phyloP scores from a whole-genome alignment of 148 eudicot species.

The Linanthus parryae region DNA sequence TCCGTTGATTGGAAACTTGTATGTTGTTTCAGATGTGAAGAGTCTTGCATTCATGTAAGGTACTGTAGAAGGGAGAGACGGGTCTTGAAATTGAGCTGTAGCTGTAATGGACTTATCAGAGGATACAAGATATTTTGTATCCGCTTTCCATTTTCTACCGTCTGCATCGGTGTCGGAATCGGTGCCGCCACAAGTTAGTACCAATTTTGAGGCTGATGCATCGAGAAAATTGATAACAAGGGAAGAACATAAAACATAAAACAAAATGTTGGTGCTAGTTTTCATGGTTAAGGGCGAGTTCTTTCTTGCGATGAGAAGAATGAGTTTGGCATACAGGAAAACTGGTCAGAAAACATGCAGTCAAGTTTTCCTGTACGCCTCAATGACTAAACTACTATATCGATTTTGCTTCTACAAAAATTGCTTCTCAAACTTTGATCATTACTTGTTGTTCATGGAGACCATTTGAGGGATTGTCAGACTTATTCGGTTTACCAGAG shows the following conservation, averaged over 20 bases:
- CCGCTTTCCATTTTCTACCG: slow-evolving; percentile 60
- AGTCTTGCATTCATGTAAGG: slow-evolving; percentile 72
- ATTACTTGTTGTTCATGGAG: slow-evolving; percentile 5
- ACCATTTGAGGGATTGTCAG: neutral
- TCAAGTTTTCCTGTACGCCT: slow-evolving; percentile 14
- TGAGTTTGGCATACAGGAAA: slow-evolving; percentile 17
- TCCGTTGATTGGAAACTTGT: slow-evolving; percentile 39
- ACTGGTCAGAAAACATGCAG: neutral
- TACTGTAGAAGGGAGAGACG: slow-evolving; percentile 53
- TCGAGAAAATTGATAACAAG: neutral
- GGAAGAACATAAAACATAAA: neutral
- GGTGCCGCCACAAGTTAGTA: slow-evolving; percentile 39
- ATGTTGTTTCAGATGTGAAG: slow-evolving; percentile 37
- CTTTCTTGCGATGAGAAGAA: neutral
- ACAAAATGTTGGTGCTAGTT: slow-evolving; percentile 7
- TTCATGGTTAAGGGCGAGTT: neutral
- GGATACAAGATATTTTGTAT: slow-evolving; percentile 32
- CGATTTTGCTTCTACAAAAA: neutral
- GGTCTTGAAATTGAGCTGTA: slow-evolving; percentile 49
- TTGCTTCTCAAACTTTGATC: neutral
- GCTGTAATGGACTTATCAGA: slow-evolving; percentile 21
- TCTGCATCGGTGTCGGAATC: slow-evolving; percentile 40
- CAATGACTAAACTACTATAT: neutral
- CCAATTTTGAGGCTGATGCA: slow-evolving; percentile 2
- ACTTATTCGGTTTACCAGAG: slow-evolving; percentile 7